Percentiles rank a stretch among this genome's conserved stretches.
Evolutionary conservation across 179 eudicot species (phyloP).

Genomic region (Patellifolia procumbens): DNA sequence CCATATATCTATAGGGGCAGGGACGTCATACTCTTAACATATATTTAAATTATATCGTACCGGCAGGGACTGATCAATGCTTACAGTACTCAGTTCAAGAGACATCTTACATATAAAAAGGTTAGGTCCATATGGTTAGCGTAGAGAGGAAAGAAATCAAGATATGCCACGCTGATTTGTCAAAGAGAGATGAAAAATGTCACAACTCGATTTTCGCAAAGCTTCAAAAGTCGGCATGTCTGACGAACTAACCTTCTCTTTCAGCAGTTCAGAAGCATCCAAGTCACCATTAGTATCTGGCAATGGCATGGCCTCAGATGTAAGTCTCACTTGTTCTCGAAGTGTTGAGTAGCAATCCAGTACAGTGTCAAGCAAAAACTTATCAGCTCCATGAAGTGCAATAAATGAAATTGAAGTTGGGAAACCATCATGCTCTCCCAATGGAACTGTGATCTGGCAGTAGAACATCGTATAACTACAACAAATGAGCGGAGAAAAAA

Average conservation of each 20-base stretch:
- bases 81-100: background rate
- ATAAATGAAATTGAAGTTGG: slow-evolving; percentile 72
- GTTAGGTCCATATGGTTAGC: background rate
- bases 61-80: too few relatives aligned
- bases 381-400: slow-evolving; percentile 81
- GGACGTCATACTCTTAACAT: too few relatives aligned
- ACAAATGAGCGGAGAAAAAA: slow-evolving; percentile 8
- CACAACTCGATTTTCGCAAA: background rate
- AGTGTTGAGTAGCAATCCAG: slow-evolving; percentile 71
- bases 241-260: slow-evolving; percentile 65
- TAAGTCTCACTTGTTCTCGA: slow-evolving; percentile 56
- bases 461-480: slow-evolving; percentile 6
- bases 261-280: slow-evolving; percentile 77
- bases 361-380: slow-evolving; percentile 84
- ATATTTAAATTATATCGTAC: too few relatives aligned
- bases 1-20: background rate
- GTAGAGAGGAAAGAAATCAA: background rate
- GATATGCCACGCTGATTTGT: slow-evolving; percentile 3
- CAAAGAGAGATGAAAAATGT: background rate
- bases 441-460: slow-evolving; percentile 66
- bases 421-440: slow-evolving; percentile 63
- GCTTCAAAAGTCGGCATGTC: background rate
- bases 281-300: slow-evolving; percentile 55
- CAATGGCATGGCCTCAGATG: slow-evolving; percentile 42
- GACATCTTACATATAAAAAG: background rate